These are phyloP conservation scores for Candida maris DNA, from an alignment of 805 yeast genomes.

Conservation along the genomic window DNA sequence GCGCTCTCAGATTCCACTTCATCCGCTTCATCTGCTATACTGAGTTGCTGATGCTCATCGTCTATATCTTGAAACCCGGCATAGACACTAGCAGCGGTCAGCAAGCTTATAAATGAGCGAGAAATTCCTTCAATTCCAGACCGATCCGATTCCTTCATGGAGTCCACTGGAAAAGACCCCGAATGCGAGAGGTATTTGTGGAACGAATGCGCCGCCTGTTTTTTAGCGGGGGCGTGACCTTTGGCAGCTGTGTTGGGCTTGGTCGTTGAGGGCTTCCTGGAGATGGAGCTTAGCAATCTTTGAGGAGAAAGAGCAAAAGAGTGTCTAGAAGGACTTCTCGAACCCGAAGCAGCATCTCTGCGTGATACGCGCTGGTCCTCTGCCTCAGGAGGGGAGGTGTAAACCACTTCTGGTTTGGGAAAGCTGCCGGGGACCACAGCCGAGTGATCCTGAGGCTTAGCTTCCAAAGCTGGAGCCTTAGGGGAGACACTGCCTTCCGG, in stretches of 20 bases:
- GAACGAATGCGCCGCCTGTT: neutral
- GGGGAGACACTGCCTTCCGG: no score
- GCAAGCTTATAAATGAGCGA: slow-evolving; percentile 49
- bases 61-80: slow-evolving; percentile 36
- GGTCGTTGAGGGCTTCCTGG: slow-evolving; percentile 18
- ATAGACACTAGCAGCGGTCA: slow-evolving; percentile 56
- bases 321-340: slow-evolving; percentile 9
- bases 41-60: slow-evolving; percentile 29
- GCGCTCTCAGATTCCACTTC: slow-evolving; percentile 7
- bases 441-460: neutral
- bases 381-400: neutral
- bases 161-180: neutral
- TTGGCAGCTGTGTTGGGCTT: slow-evolving; percentile 2
- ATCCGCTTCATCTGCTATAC: slow-evolving; percentile 25
- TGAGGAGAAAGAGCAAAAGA: slow-evolving; percentile 26
- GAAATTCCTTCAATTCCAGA: slow-evolving; percentile 39
- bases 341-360: slow-evolving; percentile 7
- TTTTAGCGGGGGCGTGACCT: neutral
- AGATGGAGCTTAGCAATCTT: slow-evolving; percentile 19
- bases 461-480: no score
- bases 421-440: slow-evolving; percentile 2
- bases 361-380: slow-evolving; percentile 11
- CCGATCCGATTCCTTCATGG: slow-evolving; percentile 10
- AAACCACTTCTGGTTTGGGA: neutral
- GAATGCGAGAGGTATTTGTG: slow-evolving; percentile 2